phyloP scores from a whole-genome alignment of 148 eudicot genomes.

The Talinum fruticosum region DNA sequence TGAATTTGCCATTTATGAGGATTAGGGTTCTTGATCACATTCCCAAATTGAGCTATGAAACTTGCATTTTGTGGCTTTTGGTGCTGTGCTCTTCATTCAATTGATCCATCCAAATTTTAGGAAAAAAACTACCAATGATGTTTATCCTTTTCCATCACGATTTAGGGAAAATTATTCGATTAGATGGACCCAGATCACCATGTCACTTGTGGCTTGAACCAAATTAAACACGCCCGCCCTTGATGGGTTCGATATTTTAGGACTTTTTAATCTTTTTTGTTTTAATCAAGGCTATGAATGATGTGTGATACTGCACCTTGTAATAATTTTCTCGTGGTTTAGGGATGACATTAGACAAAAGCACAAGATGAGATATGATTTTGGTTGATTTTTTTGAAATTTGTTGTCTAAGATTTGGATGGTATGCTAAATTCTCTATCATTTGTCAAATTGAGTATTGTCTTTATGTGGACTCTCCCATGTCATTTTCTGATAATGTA shows the following conservation, averaged over 20 bases:
- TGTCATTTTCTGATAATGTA: slow-evolving; percentile 5
- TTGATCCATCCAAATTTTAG: not conserved
- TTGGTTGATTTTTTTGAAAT: not conserved
- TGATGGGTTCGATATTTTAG: not conserved
- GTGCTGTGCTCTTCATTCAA: not conserved
- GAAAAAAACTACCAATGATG: not conserved
- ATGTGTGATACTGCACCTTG: not conserved
- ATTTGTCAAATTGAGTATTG: not conserved
- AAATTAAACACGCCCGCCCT: not conserved
- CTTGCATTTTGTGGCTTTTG: not conserved
- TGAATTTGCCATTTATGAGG: not conserved
- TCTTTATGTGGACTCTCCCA: not conserved
- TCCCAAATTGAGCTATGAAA: not conserved
- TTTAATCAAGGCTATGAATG: not conserved
- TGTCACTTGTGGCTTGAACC: not conserved
- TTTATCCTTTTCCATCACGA: not conserved
- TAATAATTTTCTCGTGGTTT: not conserved
- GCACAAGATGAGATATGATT: not conserved
- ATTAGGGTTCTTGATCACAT: not conserved
- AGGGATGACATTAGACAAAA: not conserved
- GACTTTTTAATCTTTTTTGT: too few relatives aligned
- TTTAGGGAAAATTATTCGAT: not conserved
- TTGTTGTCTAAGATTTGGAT: not conserved
- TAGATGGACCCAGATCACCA: not conserved
- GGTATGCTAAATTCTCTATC: not conserved